Evolutionary conservation across 306 rosid species (phyloP), one percentile per base, ranked within the genome.

Genomic region (Quercus wislizeni): DNA sequence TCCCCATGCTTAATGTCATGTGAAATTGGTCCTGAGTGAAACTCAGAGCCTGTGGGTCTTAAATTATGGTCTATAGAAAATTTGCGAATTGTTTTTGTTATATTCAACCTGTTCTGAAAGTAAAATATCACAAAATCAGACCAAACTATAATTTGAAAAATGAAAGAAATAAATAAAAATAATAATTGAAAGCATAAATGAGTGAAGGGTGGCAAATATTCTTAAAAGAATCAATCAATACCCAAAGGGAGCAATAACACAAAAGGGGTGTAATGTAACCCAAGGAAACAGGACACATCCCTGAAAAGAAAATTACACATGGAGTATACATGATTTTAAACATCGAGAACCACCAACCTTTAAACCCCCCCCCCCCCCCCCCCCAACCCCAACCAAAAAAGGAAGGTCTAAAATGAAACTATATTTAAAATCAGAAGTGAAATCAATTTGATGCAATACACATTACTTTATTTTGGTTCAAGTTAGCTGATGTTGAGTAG

Each of bases 61-160:
- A 95, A 84, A 87, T 89, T 74, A 76, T 93, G 84, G 84, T 92
- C 93, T 75, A 95, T 89, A 46, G 98, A 85, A 87, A 90, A 92
- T 85, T 92, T 92, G 23, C 93, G 94, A 80, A 92, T 81, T 78
- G 97, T 92, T 88, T 92, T 95, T 33, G 99, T 91, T 87, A 95
- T 85, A 88, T 95, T 95, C 87, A 92, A 88, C 91, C 98, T 91
- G 88, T 88, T 92, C 99, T 95, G 98, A 57, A 89, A 80, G 85
- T 59, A 84, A 85, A 79, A 85, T 54, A 71, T 52, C 69, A 75
- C 23, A 77, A 80, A 78, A 74, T 89, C 82, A 84, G 85, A 76
- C 79, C 75, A 71, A 38, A 71, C 52, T 38, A 49, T 49, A 49
- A 31, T 58, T 12, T 2, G 54, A 49, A 49, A 49, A 61, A 63